Base-by-base conservation (phyloP, 768 basidiomycete species). In the Tubosaeta brunneosetosa region DNA sequence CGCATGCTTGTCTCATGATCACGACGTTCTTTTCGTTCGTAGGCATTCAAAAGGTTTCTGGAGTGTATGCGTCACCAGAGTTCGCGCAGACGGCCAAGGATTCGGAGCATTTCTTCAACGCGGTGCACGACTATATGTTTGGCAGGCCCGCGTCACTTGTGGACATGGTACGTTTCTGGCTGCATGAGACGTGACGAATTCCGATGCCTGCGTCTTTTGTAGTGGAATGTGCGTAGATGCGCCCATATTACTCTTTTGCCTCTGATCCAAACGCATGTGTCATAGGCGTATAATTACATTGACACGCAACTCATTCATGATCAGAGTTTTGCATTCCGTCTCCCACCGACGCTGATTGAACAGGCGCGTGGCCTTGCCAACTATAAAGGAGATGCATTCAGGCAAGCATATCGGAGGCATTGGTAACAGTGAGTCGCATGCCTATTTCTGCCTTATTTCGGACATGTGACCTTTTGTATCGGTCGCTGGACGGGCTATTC, bases 301-400 rank as follows among this genome's bases (percentile, higher is more conserved):
- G 82, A 84, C 73, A 78, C 86, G n/a, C 75, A 91, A 66, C 77
- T 88, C 55, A 77, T 74, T 49, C 85, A 93, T 77, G 91, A 94
- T 3, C 22, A 22, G 22, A 85, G 86, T 17, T 94, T 86, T 57
- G 84, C 85, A 3, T 79, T 81, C 70, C 22, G 22, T 22, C 22
- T 22, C 22, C 22, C 22, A 22, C 22, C 22, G 22, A 22, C 22
- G 22, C 3, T 22, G 22, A 22, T 22, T 22, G 22, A 22, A 22
- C 22, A 22, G 22, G 22, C 22, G 22, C 22, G 22, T 22, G 22
- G 22, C 22, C 22, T 22, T 22, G 22, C 22, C 22, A 22, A n/a
- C n/a, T n/a, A n/a, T n/a, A 22, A 22, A 22, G 22, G 22, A n/a
- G n/a, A n/a, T 3, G 22, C 22, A 22, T 22, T 22, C 22, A 22